Evolutionary conservation across 495 filamentous ascomycete species (phyloP), one percentile per base, ranked within the genome.

Genomic region (Penicillium steckii): DNA sequence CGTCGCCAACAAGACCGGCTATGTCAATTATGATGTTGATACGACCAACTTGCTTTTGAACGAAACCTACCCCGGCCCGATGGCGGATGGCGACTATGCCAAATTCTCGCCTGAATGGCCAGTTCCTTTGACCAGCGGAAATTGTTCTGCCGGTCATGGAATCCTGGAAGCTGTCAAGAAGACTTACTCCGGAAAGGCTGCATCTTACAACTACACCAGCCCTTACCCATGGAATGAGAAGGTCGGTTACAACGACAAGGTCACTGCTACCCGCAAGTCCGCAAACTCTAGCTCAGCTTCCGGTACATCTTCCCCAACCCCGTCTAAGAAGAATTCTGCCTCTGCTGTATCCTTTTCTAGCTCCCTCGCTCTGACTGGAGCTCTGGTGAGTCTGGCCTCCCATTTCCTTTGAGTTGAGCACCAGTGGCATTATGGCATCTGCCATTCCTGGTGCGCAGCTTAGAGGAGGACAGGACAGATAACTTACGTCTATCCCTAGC

Each of bases 1-100:
- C 8, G 80, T 85, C 21, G 80, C 83, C 19, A 76, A 81, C 47
- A 71, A 73, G 57, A 79, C 79, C 4, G 80, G 80, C 24, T 86
- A 86, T 57, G 55, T 63, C 49, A 87, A 80, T 56, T 74, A 69
- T 37, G 49, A 72, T 1, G 75, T 79, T 32, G 65, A 79, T 52
- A 74, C 66, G 22, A 71, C 56, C 43, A 66, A 71, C 52, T 45
- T 80, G 53, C 67, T 61, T 46, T 57, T 79, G 41, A 80, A 78
- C 60, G 55, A 64, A 45, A 73, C 72, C 17, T 74, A 78, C 61
- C 67, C 69, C 6, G 77, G 77, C 2, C 77, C 76, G 3, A 50
- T 77, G 48, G 68, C 70, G 18, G 49, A 32, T 10, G 61, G 62
- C 23, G 51, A 56, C 0, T 65, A 70, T 56, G 62, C 68, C 29